Percentiles rank a stretch among this genome's conserved stretches.
Evolutionary conservation across 169 alveolate species (phyloP).

Genomic region (Cytauxzoon felis): DNA sequence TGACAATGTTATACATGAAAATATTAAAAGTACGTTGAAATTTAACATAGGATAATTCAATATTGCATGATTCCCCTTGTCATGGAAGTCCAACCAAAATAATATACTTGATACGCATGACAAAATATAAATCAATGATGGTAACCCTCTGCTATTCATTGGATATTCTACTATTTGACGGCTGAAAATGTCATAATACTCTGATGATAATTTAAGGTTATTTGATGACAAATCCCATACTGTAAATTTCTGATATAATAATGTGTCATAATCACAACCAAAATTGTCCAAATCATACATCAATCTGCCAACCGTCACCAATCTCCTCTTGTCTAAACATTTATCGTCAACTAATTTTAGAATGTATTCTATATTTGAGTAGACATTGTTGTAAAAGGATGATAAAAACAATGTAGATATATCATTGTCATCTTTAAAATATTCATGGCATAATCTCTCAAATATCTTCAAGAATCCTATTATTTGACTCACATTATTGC

Average conservation of each 20-base stretch:
- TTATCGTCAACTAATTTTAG: constrained; percentile 17
- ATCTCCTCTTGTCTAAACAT: neutral
- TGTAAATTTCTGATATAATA: constrained; percentile 69
- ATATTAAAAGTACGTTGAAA: constrained; percentile 43
- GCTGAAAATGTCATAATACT: constrained; percentile 62
- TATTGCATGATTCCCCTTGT: constrained; percentile 61
- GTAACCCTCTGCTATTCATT: constrained; percentile 67
- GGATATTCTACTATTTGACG: constrained; percentile 64
- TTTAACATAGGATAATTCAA: constrained; percentile 59
- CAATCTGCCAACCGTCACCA: constrained; percentile 51
- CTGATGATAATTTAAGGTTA: constrained; percentile 49
- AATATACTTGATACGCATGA: constrained; percentile 57
- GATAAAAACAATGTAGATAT: constrained; percentile 6
- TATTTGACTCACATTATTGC: constrained; percentile 69
- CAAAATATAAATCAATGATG: constrained; percentile 65
- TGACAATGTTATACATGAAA: constrained; percentile 31
- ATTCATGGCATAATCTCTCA: constrained; percentile 62
- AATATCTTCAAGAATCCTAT: constrained; percentile 63
- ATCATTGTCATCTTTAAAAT: constrained; percentile 34
- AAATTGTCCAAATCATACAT: constrained; percentile 66
- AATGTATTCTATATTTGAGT: constrained; percentile 9
- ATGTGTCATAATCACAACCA: constrained; percentile 54
- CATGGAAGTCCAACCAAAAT: constrained; percentile 72
- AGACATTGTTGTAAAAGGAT: constrained; percentile 28
- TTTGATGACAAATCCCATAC: constrained; percentile 65